These are phyloP conservation scores for Thoreauomyces humboldtii DNA, from an alignment of 192 early-diverging fungal species.

Conservation along the genomic window DNA sequence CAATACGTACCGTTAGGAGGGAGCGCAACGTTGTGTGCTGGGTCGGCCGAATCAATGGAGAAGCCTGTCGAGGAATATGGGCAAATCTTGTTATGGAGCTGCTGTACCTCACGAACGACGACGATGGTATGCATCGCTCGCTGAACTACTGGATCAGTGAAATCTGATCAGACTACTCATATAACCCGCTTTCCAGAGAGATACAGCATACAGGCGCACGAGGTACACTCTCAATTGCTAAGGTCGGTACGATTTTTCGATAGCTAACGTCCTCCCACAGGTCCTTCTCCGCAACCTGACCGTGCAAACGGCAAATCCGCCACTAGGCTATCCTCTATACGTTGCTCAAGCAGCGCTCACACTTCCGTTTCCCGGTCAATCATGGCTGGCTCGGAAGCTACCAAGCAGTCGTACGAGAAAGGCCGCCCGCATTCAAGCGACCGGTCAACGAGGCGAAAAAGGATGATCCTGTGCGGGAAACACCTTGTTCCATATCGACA, in stretches of 20 bases:
- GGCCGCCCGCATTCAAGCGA: not conserved
- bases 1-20: constrained; percentile 19
- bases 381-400: not conserved
- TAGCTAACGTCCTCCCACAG: constrained; percentile 1
- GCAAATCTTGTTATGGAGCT: constrained; percentile 44
- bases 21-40: constrained; percentile 12
- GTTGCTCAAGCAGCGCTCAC: constrained; percentile 18
- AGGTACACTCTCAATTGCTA: constrained; percentile 7
- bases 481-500: no score
- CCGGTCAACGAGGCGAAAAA: not conserved
- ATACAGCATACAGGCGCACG: constrained; percentile 51
- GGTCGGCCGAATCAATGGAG: constrained; percentile 25
- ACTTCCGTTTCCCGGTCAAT: constrained; percentile 1
- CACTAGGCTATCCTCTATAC: constrained; percentile 48
- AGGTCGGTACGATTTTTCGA: not conserved
- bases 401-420: not conserved
- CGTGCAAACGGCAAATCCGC: constrained; percentile 43
- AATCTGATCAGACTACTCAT: constrained; percentile 4
- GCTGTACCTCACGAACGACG: constrained; percentile 50
- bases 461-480: no score
- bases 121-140: no score
- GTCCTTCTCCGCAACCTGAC: constrained; percentile 42
- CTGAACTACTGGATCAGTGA: no score
- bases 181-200: constrained; percentile 36
- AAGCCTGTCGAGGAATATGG: constrained; percentile 42